These are phyloP conservation scores for Fusarium chaquense DNA, from an alignment of 2,329 filamentous ascomycete genomes.

Conservation along the genomic window DNA sequence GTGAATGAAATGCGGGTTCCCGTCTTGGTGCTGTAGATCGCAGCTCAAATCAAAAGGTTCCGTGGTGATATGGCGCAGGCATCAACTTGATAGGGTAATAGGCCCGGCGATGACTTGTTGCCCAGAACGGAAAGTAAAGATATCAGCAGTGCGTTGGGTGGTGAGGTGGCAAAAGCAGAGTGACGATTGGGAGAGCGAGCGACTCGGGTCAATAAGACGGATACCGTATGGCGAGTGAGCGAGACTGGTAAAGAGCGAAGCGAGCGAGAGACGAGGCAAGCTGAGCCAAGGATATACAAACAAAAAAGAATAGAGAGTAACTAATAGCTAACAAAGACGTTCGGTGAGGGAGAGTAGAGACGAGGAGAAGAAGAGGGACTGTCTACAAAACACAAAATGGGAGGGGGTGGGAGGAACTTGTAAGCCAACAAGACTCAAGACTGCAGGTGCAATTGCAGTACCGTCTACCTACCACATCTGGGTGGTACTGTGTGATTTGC, in stretches of 20 bases:
- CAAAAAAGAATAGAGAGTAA: slow-evolving; percentile 13
- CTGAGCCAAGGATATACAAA: slow-evolving; percentile 28
- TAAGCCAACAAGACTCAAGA: slow-evolving; percentile 33
- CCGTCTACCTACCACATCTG: slow-evolving; percentile 7
- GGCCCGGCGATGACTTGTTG: slow-evolving; percentile 25
- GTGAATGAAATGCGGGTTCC: slow-evolving; percentile 40
- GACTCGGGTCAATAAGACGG: slow-evolving; percentile 30
- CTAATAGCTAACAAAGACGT: slow-evolving; percentile 11
- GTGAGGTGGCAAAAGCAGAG: slow-evolving; percentile 18
- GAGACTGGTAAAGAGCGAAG: slow-evolving; percentile 6
- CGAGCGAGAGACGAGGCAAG: slow-evolving; percentile 23
- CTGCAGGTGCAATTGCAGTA: slow-evolving; percentile 25
- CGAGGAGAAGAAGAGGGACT: slow-evolving; percentile 15
- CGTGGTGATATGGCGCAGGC: slow-evolving; percentile 28
- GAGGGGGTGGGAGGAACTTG: slow-evolving; percentile 41
- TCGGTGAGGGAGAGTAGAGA: background rate
- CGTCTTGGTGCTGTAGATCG: slow-evolving; percentile 31
- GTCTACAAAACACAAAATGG: slow-evolving; percentile 17
- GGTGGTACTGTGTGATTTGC: slow-evolving; percentile 24
- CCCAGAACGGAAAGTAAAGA: slow-evolving; percentile 36
- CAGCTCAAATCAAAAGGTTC: slow-evolving; percentile 31
- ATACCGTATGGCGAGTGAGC: slow-evolving; percentile 13
- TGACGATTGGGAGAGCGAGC: slow-evolving; percentile 18
- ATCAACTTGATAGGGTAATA: slow-evolving; percentile 25
- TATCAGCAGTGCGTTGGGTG: slow-evolving; percentile 12